A percentile compares a stretch with the other conserved stretches of the same genome.
Conservation (phyloP, 73 alveolate species). For the Durusdinium trenchii region DNA sequence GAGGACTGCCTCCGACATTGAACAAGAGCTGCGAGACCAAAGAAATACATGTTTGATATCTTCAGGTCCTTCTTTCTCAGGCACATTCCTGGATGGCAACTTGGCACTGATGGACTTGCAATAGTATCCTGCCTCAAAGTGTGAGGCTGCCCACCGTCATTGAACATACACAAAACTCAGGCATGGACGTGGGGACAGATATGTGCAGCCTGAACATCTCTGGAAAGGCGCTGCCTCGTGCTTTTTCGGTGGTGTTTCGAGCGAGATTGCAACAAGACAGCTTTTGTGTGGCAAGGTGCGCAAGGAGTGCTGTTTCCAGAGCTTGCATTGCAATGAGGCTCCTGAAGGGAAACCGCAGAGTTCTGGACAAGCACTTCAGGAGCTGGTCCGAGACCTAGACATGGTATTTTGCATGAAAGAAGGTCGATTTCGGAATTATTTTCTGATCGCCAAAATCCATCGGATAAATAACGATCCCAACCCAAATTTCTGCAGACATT, state of each 20-base stretch:
- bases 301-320: not conserved
- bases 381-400: not conserved
- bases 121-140: not conserved
- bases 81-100: not conserved
- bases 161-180: not conserved
- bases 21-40: not conserved
- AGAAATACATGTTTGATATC: not conserved
- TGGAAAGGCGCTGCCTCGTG: too few relatives aligned
- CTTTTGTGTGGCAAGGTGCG: not conserved
- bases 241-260: too few relatives aligned
- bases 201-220: not conserved
- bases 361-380: not conserved
- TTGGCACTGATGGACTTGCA: not conserved
- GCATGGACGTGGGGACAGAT: not conserved
- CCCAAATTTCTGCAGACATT: not conserved
- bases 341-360: conserved; percentile 6
- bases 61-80: not conserved
- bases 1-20: not conserved
- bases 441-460: not conserved
- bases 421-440: not conserved
- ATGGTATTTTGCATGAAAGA: not conserved
- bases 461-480: not conserved
- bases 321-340: not conserved
- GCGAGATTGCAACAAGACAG: not conserved
- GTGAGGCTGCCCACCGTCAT: not conserved